A percentile compares a stretch with the other conserved stretches of the same genome.
Conservation (phyloP, 768 basidiomycete genomes). For the Suillus cothurnatus region DNA sequence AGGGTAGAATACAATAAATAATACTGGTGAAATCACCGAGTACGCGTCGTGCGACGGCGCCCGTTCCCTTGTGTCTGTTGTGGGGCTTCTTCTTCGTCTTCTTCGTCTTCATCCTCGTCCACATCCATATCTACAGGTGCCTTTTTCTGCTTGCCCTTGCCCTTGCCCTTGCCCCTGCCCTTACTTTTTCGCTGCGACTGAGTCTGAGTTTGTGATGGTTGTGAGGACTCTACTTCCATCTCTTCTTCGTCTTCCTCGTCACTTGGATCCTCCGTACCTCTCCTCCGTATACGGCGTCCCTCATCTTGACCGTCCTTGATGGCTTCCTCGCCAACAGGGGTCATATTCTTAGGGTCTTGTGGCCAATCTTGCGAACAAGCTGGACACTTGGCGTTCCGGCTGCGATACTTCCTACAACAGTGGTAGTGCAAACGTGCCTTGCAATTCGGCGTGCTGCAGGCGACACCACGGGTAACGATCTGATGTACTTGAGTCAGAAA, state of each 20-base stretch:
- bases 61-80: constrained; percentile 19
- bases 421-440: constrained; percentile 62
- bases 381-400: constrained; percentile 50
- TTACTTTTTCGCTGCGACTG: constrained; percentile 31
- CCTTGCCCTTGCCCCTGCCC: constrained; percentile 26
- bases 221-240: constrained; percentile 35
- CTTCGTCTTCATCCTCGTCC: constrained; percentile 45
- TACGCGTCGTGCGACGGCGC: constrained; percentile 24
- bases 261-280: constrained; percentile 35
- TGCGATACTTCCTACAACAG: constrained; percentile 57
- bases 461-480: constrained; percentile 70
- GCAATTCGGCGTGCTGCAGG: constrained; percentile 65
- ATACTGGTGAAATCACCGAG: constrained; percentile 16
- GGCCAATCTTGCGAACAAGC: constrained; percentile 65
- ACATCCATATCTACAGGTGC: constrained; percentile 41
- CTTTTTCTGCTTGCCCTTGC: constrained; percentile 29
- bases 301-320: constrained; percentile 61
- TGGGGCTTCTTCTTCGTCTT: constrained; percentile 22
- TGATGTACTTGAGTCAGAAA: constrained; percentile 27
- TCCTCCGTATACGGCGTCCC: constrained; percentile 37
- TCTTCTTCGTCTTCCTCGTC: constrained; percentile 46
- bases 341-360: constrained; percentile 46
- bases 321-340: constrained; percentile 70
- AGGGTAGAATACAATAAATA: constrained; percentile 19
- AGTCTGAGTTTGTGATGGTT: constrained; percentile 20